Percentiles rank a stretch among this genome's conserved stretches.
These are phyloP conservation scores for Fraxinus platypoda DNA, from an alignment of 305 asterid species.

Conservation along the genomic window DNA sequence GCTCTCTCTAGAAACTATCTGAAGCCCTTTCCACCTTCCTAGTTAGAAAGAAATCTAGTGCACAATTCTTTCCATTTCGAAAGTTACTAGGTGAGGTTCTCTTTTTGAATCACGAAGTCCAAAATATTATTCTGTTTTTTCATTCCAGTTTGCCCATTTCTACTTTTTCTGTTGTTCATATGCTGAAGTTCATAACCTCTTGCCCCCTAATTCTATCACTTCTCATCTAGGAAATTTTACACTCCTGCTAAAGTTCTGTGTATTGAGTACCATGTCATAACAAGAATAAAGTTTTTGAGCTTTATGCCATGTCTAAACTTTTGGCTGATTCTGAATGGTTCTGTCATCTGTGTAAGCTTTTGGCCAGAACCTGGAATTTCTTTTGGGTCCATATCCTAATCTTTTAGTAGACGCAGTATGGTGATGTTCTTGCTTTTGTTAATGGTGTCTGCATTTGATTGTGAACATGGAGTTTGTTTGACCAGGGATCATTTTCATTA, in stretches of 20 bases:
- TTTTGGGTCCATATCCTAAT: background rate
- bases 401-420: background rate
- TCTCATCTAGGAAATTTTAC: background rate
- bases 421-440: background rate
- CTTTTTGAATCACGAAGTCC: background rate
- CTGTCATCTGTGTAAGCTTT: background rate
- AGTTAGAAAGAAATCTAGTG: background rate
- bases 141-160: background rate
- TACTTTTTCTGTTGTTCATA: background rate
- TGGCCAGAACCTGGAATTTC: background rate
- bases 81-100: background rate
- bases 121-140: background rate
- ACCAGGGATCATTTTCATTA: background rate
- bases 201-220: background rate
- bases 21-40: background rate
- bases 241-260: background rate
- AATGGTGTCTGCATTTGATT: background rate
- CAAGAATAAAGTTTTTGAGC: background rate
- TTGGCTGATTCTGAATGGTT: background rate
- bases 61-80: background rate
- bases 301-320: background rate
- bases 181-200: background rate
- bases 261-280: background rate
- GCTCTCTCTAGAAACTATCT: background rate
- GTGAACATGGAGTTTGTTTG: background rate